These are phyloP conservation scores for Auricularia sp. DNA, from an alignment of 768 basidiomycete species.

Conservation along the genomic window DNA sequence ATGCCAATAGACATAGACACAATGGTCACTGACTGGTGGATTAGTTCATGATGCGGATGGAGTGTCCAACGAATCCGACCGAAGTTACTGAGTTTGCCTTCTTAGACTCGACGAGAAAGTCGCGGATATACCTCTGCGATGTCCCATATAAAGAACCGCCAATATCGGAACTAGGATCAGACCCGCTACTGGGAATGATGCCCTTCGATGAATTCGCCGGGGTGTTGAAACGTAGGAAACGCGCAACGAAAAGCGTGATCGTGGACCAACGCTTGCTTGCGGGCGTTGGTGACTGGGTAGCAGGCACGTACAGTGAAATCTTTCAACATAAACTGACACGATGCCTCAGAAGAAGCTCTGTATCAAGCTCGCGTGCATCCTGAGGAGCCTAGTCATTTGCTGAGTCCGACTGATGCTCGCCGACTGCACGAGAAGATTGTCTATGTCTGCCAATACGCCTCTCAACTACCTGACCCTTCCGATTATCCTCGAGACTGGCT, in stretches of 20 bases:
- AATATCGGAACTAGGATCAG: neutral
- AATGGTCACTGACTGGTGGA: neutral
- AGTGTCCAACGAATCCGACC: neutral
- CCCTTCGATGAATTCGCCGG: neutral
- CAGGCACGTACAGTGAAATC: neutral
- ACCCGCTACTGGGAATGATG: neutral
- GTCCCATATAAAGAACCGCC: neutral
- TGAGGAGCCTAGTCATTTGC: neutral
- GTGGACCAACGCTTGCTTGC: neutral
- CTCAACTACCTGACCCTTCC: neutral
- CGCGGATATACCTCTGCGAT: neutral
- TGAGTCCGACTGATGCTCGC: neutral
- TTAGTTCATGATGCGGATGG: neutral
- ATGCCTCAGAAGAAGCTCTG: neutral
- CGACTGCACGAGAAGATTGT: neutral
- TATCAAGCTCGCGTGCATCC: neutral
- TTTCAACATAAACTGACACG: neutral
- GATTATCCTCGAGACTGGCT: neutral
- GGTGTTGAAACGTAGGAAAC: neutral
- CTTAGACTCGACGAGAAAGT: neutral
- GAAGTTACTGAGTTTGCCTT: neutral
- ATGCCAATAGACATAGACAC: neutral
- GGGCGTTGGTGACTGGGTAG: neutral
- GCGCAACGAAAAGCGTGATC: neutral
- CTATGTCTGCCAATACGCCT: neutral